Evolutionary conservation across 2,329 filamentous ascomycete species (phyloP).

Genomic region (Westerdykella ornata): DNA sequence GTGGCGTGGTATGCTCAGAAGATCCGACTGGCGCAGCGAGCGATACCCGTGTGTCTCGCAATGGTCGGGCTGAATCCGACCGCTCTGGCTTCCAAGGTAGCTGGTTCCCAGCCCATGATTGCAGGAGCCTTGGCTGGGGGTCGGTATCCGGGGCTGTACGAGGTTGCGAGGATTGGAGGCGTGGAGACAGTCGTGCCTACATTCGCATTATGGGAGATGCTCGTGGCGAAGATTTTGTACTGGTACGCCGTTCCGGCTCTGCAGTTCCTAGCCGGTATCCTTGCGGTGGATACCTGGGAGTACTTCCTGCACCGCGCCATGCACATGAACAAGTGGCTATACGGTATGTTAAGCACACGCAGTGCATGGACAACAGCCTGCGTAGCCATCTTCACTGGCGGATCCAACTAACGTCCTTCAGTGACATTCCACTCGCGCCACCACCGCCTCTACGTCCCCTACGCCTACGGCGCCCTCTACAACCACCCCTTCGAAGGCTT

Average conservation of each 20-base stretch:
- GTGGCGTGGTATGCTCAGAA: slow-evolving; percentile 84
- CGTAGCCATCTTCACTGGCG: not conserved
- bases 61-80: slow-evolving; percentile 69
- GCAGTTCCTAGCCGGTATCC: slow-evolving; percentile 69
- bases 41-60: slow-evolving; percentile 65
- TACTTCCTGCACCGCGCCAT: slow-evolving; percentile 95
- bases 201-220: slow-evolving; percentile 78
- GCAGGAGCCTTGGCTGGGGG: slow-evolving; percentile 74
- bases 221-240: slow-evolving; percentile 70
- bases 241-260: slow-evolving; percentile 66
- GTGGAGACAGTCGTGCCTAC: slow-evolving; percentile 53
- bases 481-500: slow-evolving; percentile 95
- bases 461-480: slow-evolving; percentile 93
- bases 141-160: slow-evolving; percentile 64
- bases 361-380: not conserved
- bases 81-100: slow-evolving; percentile 68
- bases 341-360: slow-evolving; percentile 57
- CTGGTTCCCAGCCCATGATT: slow-evolving; percentile 63
- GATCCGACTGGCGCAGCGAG: slow-evolving; percentile 69
- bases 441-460: slow-evolving; percentile 94
- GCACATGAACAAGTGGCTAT: slow-evolving; percentile 97
- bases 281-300: slow-evolving; percentile 91
- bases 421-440: slow-evolving; percentile 89
- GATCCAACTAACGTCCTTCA: slow-evolving; percentile 32
- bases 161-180: slow-evolving; percentile 50